Evolutionary conservation across 176 grass and related monocot genomes (phyloP), one percentile per base, ranked within the genome.

Genomic region (Avena atlantica): DNA sequence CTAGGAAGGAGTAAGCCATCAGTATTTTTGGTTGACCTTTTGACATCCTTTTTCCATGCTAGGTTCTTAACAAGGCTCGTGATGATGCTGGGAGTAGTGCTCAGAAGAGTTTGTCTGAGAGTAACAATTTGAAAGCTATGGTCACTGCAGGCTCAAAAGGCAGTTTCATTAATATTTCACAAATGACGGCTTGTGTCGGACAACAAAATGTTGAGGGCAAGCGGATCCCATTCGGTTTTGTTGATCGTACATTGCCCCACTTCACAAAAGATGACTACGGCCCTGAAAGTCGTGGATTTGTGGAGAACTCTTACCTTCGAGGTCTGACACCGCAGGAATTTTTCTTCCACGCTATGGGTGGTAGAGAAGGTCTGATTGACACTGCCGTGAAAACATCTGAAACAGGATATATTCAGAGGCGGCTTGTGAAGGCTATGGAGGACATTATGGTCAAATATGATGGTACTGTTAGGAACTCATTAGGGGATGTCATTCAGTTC

Each of bases 381-480:
- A 95, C 96, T 82, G 91, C 91, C 76, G 96, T 95, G 42, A 98
- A 98, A 58, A 98, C 93, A 61, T 98, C 90, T 44, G 97, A 98
- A 52, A 98, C 97, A 13, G 97, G 97, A 17, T 98, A 98, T 78
- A 98, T 98, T 55, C 97, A 98, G 47, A 81, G 97, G 12, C 84
- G 97, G 31, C 93, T 98, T 70, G 97, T 98, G 62, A 98, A 98
- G 76, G 97, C 97, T 88, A 98, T 98, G 97, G 97, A 98, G 80
- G 97, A 98, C 85, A 98, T 98, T 9, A 98, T 98, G 94, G 97
- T 98, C 12, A 98, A 98, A 79, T 98, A 98, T 83, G 97, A 98
- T 81, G 94, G 94, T 15, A 98, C 97, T 50, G 97, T 98, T 34
- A 91, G 97, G 83, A 98, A 98, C 69, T 98, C 97, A n/a, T 70